phyloP scores from a whole-genome alignment of 257 asterid genomes.

The Solanum neorickii region DNA sequence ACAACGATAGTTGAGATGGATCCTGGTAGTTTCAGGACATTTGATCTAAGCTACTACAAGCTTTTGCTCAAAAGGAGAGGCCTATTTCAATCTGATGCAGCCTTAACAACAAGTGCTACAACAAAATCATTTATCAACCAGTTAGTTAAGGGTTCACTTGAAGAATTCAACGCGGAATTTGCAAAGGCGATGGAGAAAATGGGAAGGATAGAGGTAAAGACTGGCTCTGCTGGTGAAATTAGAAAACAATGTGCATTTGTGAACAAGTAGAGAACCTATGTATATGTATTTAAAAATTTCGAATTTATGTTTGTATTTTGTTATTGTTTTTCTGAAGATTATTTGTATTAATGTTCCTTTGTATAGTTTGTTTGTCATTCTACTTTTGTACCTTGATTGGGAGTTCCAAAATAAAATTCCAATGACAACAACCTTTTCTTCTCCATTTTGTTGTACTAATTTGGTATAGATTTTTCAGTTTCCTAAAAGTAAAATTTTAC shows the following conservation, averaged over 20 bases:
- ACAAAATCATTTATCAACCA: background rate
- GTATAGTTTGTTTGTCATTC: background rate
- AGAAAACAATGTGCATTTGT: background rate
- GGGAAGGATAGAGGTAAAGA: background rate
- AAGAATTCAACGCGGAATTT: background rate
- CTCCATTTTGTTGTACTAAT: background rate
- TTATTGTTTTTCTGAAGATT: background rate
- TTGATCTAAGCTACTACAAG: conserved; percentile 6
- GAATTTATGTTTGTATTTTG: background rate
- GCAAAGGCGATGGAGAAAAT: background rate
- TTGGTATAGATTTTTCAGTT: too few species aligned
- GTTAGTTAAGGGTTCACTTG: background rate
- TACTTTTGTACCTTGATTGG: background rate
- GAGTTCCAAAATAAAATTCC: background rate
- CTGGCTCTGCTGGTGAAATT: background rate
- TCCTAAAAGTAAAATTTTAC: too few species aligned
- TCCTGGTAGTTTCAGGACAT: background rate
- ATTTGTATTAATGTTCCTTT: background rate
- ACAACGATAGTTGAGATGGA: background rate
- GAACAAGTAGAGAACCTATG: background rate
- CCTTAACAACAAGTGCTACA: background rate
- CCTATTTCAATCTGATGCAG: conserved; percentile 2
- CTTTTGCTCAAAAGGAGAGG: conserved; percentile 21
- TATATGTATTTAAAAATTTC: background rate
- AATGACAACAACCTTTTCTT: background rate